Evolutionary conservation across 163 green algal species (phyloP).

Genomic region (Scenedesmus sp.): DNA sequence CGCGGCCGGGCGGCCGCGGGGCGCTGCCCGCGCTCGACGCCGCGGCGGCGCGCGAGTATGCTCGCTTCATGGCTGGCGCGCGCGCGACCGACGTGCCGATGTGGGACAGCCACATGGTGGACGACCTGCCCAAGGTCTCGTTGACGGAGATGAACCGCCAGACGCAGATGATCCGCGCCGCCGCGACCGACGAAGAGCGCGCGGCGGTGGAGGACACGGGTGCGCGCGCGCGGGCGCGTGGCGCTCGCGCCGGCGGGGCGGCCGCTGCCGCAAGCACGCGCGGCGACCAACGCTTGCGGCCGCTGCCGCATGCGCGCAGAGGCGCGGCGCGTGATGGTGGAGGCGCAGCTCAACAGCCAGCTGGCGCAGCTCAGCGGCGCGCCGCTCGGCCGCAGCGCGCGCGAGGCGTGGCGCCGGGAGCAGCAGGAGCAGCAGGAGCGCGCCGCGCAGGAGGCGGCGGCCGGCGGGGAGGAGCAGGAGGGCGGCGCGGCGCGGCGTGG

Average conservation of each 20-base stretch:
- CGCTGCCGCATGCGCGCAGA: too few relatives aligned
- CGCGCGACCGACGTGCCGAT: conserved; percentile 29
- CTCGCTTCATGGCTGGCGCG: conserved; percentile 29
- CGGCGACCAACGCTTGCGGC: too few relatives aligned
- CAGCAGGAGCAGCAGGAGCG: conserved; percentile 27
- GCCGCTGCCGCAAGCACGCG: too few relatives aligned
- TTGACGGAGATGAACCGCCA: conserved; percentile 21
- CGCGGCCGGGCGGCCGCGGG: background rate
- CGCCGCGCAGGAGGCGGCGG: background rate
- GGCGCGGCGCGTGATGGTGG: conserved; percentile 26
- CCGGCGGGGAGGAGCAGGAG: background rate
- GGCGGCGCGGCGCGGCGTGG: background rate
- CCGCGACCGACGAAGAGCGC: conserved; percentile 21
- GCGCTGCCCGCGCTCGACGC: conserved; percentile 16
- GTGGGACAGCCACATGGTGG: conserved; percentile 39
- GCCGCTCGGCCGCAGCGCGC: conserved; percentile 11
- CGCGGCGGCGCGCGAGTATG: conserved; percentile 17
- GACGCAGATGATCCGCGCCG: conserved; percentile 33
- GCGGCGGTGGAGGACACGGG: conserved; percentile 31
- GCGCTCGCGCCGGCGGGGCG: too few relatives aligned
- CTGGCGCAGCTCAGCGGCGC: conserved; percentile 22
- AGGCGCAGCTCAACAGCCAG: conserved; percentile 38
- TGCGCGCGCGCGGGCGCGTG: too few relatives aligned
- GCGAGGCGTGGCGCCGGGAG: conserved; percentile 19
- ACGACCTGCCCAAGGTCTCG: conserved; percentile 43